A percentile compares a stretch with the other conserved stretches of the same genome.
Conservation (phyloP, 768 basidiomycete genomes). For the Gloeostereum incarnatum region DNA sequence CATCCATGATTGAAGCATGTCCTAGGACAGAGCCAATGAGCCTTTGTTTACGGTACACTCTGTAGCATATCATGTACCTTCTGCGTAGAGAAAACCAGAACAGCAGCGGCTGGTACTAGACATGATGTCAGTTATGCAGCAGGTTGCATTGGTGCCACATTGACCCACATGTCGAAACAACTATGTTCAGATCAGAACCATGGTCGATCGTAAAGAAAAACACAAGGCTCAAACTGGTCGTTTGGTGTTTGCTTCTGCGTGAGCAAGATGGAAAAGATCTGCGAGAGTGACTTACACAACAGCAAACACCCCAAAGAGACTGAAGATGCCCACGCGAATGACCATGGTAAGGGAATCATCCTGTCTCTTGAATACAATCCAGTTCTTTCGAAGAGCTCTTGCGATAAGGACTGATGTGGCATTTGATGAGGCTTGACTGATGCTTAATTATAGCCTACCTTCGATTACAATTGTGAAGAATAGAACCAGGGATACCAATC, state of each 20-base stretch:
- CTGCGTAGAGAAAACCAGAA: slow-evolving; percentile 3
- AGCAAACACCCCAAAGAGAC: slow-evolving; percentile 4
- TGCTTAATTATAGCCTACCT: neutral
- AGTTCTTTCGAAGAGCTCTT: slow-evolving; percentile 1
- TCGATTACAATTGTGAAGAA: slow-evolving; percentile 1
- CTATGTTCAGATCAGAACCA: slow-evolving; percentile 3
- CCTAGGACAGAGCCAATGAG: neutral
- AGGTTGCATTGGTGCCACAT: neutral
- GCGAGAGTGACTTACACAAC: neutral
- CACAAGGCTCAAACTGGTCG: neutral
- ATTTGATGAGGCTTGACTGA: neutral
- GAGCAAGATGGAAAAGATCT: neutral
- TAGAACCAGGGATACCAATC: neutral
- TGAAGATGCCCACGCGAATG: slow-evolving; percentile 3
- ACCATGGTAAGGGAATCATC: slow-evolving; percentile 1
- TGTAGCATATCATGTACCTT: neutral
- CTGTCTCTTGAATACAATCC: slow-evolving; percentile 1
- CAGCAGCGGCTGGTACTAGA: slow-evolving; percentile 2
- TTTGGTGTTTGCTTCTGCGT: neutral
- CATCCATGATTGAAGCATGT: slow-evolving; percentile 4
- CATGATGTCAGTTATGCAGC: neutral
- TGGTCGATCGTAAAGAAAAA: slow-evolving; percentile 4
- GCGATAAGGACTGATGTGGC: neutral
- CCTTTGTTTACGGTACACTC: neutral
- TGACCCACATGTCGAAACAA: slow-evolving; percentile 2